Percentiles rank a stretch among this genome's conserved stretches.
Conservation (phyloP, 306 rosid genomes). For the Sphenostylis stenocarpa region DNA sequence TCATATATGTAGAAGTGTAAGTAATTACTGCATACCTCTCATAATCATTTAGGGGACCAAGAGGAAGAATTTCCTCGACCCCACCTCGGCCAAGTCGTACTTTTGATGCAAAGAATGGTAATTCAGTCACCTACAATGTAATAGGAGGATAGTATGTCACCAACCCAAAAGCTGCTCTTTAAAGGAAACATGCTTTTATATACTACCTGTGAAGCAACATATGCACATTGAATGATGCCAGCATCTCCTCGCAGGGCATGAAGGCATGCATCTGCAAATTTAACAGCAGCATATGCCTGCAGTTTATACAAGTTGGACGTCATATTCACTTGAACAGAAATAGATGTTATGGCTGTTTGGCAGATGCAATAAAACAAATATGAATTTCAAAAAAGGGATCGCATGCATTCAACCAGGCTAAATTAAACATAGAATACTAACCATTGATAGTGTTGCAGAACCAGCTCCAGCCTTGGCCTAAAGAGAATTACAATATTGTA, state of each 20-base stretch:
- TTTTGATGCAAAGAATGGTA: conserved; percentile 88
- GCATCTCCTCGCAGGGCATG: conserved; percentile 77
- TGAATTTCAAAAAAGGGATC: not conserved
- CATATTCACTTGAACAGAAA: conserved; percentile 7
- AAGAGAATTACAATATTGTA: conserved; percentile 11
- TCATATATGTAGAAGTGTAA: not conserved
- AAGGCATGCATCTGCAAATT: conserved; percentile 86
- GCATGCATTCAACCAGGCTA: too few species aligned
- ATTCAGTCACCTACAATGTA: conserved; percentile 72
- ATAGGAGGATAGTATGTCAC: not conserved
- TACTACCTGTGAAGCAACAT: conserved; percentile 72
- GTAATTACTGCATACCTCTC: conserved; percentile 57
- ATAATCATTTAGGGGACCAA: conserved; percentile 79
- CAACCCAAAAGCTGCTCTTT: not conserved
- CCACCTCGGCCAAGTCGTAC: conserved; percentile 79
- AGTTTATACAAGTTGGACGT: conserved; percentile 22
- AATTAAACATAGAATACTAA: conserved; percentile 26
- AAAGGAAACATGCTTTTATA: not conserved
- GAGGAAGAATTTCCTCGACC: conserved; percentile 70
- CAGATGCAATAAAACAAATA: not conserved
- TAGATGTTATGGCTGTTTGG: conserved; percentile 21
- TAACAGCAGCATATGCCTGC: conserved; percentile 95
- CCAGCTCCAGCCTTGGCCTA: conserved; percentile 93
- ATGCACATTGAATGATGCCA: conserved; percentile 71
- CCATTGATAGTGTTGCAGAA: conserved; percentile 62